phyloP scores from a whole-genome alignment of 2,329 filamentous ascomycete genomes.

The Tetracladium maxilliforme region DNA sequence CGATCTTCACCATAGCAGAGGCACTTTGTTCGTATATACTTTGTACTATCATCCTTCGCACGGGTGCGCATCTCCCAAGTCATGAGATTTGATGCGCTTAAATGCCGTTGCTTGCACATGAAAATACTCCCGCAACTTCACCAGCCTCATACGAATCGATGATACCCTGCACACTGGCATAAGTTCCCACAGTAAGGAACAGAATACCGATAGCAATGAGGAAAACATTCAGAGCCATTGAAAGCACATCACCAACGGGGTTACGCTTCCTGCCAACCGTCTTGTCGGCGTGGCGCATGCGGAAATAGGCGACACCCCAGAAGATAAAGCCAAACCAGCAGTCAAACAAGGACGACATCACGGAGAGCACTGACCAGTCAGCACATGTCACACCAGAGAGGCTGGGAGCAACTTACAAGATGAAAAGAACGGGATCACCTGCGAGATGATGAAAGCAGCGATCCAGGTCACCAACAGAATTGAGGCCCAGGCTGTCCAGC shows the following conservation, averaged over 20 bases:
- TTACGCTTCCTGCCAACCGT: constrained; percentile 17
- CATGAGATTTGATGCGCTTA: no score
- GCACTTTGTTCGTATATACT: no score
- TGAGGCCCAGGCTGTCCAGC: constrained; percentile 64
- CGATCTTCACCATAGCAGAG: no score
- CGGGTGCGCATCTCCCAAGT: no score
- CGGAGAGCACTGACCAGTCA: constrained; percentile 57
- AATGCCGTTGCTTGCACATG: constrained; percentile 56
- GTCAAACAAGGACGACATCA: constrained; percentile 83
- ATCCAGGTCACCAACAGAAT: constrained; percentile 69
- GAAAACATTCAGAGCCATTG: constrained; percentile 54
- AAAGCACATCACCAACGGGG: constrained; percentile 27
- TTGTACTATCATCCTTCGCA: no score
- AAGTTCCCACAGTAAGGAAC: constrained; percentile 72
- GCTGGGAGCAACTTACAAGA: constrained; percentile 84
- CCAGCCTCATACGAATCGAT: constrained; percentile 54
- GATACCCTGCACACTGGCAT: constrained; percentile 61
- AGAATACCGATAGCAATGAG: constrained; percentile 66
- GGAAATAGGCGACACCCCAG: constrained; percentile 71
- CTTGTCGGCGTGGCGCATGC: constrained; percentile 60
- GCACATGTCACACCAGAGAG: constrained; percentile 90
- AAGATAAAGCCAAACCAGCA: constrained; percentile 94
- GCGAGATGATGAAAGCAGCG: constrained; percentile 81
- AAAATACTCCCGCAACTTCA: constrained; percentile 57
- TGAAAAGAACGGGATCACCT: constrained; percentile 87